Evolutionary conservation across 768 basidiomycete genomes (phyloP).

Genomic region (Pisolithus orientalis): DNA sequence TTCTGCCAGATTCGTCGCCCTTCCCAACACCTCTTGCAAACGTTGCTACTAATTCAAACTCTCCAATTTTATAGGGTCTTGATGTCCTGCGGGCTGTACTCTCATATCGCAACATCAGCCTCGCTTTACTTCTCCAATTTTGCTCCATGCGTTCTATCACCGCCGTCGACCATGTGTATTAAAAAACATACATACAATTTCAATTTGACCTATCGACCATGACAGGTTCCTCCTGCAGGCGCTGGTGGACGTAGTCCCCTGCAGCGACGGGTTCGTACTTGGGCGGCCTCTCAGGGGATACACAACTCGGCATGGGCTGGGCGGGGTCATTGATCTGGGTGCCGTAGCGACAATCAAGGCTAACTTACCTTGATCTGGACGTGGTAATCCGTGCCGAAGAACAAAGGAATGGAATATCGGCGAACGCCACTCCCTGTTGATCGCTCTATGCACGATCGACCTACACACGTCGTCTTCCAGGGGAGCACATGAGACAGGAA

Average conservation of each 20-base stretch:
- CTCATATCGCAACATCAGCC: too few relatives aligned
- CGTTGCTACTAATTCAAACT: too few relatives aligned
- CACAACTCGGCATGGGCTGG: constrained; percentile 41
- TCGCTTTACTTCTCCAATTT: too few relatives aligned
- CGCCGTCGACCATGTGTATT: too few relatives aligned
- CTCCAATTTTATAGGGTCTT: too few relatives aligned
- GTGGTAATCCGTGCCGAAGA: constrained; percentile 87
- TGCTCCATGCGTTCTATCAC: too few relatives aligned
- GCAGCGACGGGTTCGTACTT: constrained; percentile 71
- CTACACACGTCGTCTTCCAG: constrained; percentile 78
- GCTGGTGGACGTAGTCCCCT: constrained; percentile 76
- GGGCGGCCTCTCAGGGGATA: constrained; percentile 48
- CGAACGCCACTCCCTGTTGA: constrained; percentile 65
- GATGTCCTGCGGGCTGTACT: too few relatives aligned
- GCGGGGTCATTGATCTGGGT: background rate
- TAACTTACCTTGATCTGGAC: constrained; percentile 64
- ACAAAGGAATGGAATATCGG: constrained; percentile 83
- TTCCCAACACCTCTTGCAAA: too few relatives aligned
- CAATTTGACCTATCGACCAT: too few relatives aligned
- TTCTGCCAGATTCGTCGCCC: constrained; percentile 41
- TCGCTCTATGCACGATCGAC: constrained; percentile 82
- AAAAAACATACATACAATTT: too few relatives aligned
- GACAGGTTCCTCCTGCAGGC: constrained; percentile 44
- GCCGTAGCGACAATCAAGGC: background rate
- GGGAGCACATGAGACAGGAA: too few relatives aligned